Percentiles rank a stretch among this genome's conserved stretches.
phyloP scores from a whole-genome alignment of 2,329 filamentous ascomycete species.

The Sporothrix curviconia region DNA sequence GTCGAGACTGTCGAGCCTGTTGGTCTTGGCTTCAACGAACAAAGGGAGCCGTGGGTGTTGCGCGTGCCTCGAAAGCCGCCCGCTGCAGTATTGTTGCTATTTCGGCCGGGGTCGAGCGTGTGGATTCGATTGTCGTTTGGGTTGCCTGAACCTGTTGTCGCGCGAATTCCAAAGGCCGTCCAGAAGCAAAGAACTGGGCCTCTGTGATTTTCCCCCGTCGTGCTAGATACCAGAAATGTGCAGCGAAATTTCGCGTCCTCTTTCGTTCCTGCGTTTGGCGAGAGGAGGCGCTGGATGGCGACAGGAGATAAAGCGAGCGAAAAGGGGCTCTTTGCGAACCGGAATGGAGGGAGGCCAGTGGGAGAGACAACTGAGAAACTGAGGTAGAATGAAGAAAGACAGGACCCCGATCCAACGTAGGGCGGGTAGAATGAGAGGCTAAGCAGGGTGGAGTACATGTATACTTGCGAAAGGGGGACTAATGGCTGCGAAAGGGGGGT shows the following conservation, averaged over 20 bases:
- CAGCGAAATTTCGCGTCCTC: not conserved
- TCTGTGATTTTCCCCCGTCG: not conserved
- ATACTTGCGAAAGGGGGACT: slow-evolving; percentile 7
- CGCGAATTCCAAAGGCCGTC: too few relatives aligned
- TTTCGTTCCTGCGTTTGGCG: not conserved
- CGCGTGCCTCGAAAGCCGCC: not conserved
- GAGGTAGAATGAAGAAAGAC: not conserved
- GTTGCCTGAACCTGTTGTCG: not conserved
- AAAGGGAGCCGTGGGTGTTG: not conserved
- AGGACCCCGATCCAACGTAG: not conserved
- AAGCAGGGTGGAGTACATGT: slow-evolving; percentile 14
- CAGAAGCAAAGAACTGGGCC: not conserved
- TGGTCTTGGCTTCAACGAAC: not conserved
- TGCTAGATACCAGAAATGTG: not conserved
- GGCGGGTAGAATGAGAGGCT: slow-evolving; percentile 9
- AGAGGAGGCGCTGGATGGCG: not conserved
- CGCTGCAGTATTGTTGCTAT: not conserved
- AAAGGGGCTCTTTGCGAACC: not conserved
- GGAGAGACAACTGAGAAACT: not conserved
- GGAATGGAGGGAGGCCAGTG: slow-evolving; percentile 7
- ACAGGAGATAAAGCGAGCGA: not conserved
- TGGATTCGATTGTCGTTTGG: not conserved
- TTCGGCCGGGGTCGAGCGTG: too few relatives aligned
- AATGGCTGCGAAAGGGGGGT: slow-evolving; percentile 4
- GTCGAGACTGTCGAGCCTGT: not conserved